Evolutionary conservation across 768 basidiomycete genomes (phyloP), one percentile per base, ranked within the genome.

Genomic region (Pisolithus albus): DNA sequence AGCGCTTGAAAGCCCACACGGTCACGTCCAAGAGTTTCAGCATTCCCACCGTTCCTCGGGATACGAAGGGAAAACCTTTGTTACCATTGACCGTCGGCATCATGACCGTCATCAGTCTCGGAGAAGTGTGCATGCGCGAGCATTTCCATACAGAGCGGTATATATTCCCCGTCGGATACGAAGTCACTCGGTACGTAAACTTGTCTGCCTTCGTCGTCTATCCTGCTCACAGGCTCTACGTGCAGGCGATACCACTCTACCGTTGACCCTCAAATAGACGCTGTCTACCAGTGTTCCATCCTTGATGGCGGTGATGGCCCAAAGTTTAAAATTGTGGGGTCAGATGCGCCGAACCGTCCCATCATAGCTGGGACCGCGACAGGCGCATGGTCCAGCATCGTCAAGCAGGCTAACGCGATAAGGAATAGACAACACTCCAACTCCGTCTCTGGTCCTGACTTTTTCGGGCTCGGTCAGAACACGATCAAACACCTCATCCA

Each of bases 401-500:
- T 92, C 47, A 84, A 83, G 61, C 81, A 86, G 47, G 89, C 90
- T 1, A 92, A 91, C 61, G 77, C 79, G 40, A 82, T 92, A 54
- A 81, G 89, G 46, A 83, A 87, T 62, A 76, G 88, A 13, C 84
- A 88, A 56, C 89, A 91, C 61, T 87, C 84, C 41, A 91, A 91
- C 65, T 88, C 86, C 5, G 87, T 92, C 13, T 92, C 89, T 2
- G 89, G 89, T 0, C 89, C 89, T 13, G 89, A 92, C 68, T 91
- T 91, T 66, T 92, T 89, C 61, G 90, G 90, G 8, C 73, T 92
- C 15, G 86, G 86, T 3, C 86, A 91, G 66, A 91, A 91, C 62
- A 86, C 86, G 4, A 90, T 92, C 72, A 92, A 91, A 70, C 86
- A 88, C 61, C 76, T 92, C 36, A 88, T 92, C n/a, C 89, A 92